These are phyloP conservation scores for Scalesia atractyloides DNA, from an alignment of 129 eudicot genomes.

Conservation along the genomic window DNA sequence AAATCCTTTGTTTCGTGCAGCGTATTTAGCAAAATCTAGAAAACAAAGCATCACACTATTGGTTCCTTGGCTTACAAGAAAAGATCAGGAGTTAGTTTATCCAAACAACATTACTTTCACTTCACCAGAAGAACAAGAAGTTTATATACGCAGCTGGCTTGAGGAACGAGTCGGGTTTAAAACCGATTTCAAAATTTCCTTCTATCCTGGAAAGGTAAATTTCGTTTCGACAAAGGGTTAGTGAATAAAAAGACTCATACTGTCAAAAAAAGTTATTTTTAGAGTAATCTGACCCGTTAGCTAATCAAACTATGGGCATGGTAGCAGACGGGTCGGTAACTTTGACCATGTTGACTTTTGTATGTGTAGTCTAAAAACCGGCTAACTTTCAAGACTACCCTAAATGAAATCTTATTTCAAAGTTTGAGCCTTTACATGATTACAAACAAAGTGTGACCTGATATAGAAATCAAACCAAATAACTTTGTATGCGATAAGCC, in stretches of 20 bases:
- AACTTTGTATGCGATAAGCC: neutral
- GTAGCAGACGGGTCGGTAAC: neutral
- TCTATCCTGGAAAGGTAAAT: constrained; percentile 96
- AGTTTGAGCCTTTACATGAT: too few species aligned
- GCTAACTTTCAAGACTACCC: too few species aligned
- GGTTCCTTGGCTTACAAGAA: constrained; percentile 94
- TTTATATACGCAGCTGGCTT: constrained; percentile 83
- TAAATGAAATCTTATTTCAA: too few species aligned
- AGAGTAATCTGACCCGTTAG: too few species aligned
- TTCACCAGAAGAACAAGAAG: constrained; percentile 94
- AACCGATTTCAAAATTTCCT: constrained; percentile 87
- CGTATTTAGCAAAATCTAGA: constrained; percentile 80
- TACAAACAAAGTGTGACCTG: too few species aligned
- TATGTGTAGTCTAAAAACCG: too few species aligned
- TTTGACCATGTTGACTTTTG: neutral
- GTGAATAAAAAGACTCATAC: too few species aligned
- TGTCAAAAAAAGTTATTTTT: too few species aligned
- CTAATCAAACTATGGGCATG: too few species aligned
- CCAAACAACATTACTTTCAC: constrained; percentile 83
- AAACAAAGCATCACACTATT: constrained; percentile 77
- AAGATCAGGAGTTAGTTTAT: constrained; percentile 92
- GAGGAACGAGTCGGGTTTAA: constrained; percentile 93
- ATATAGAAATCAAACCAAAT: neutral
- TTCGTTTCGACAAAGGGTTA: neutral
- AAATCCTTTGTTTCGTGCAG: constrained; percentile 95